phyloP scores from a whole-genome alignment of 2,329 filamentous ascomycete species.

The Monosporascus sp. region DNA sequence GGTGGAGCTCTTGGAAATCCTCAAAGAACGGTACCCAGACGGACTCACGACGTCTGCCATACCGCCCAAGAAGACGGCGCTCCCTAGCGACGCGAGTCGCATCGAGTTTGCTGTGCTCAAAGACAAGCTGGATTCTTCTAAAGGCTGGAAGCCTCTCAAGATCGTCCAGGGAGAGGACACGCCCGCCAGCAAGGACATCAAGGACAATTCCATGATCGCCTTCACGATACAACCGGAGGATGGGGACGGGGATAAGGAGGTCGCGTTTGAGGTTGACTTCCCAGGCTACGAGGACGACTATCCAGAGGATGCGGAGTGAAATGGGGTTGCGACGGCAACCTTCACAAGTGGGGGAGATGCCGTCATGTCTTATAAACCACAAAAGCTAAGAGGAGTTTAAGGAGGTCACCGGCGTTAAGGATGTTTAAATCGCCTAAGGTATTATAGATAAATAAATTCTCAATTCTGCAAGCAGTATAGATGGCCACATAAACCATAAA shows the following conservation, averaged over 20 bases:
- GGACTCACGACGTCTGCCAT: constrained; percentile 39
- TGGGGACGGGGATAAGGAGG: constrained; percentile 32
- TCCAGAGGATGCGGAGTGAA: constrained; percentile 21
- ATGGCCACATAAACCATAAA: too few species aligned
- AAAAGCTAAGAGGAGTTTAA: too few species aligned
- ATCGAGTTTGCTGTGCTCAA: constrained; percentile 43
- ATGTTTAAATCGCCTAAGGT: too few species aligned
- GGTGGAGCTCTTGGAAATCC: constrained; percentile 49
- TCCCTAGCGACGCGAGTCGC: constrained; percentile 36
- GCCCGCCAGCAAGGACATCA: constrained; percentile 36
- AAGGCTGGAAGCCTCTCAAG: constrained; percentile 46
- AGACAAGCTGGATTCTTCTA: constrained; percentile 36
- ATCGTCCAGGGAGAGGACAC: constrained; percentile 30
- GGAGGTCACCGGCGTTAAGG: too few species aligned
- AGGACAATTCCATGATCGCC: constrained; percentile 43
- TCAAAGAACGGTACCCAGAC: constrained; percentile 51
- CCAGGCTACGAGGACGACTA: constrained; percentile 37
- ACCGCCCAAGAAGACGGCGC: constrained; percentile 27
- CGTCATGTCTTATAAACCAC: too few species aligned
- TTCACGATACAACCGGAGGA: constrained; percentile 39
- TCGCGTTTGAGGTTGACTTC: constrained; percentile 39
- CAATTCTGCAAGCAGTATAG: too few species aligned
- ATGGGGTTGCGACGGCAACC: constrained; percentile 3
- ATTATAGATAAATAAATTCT: too few species aligned
- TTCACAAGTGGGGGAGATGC: background rate